Conservation (phyloP, 805 yeast species). For the Hermanozyma aechmeae region DNA sequence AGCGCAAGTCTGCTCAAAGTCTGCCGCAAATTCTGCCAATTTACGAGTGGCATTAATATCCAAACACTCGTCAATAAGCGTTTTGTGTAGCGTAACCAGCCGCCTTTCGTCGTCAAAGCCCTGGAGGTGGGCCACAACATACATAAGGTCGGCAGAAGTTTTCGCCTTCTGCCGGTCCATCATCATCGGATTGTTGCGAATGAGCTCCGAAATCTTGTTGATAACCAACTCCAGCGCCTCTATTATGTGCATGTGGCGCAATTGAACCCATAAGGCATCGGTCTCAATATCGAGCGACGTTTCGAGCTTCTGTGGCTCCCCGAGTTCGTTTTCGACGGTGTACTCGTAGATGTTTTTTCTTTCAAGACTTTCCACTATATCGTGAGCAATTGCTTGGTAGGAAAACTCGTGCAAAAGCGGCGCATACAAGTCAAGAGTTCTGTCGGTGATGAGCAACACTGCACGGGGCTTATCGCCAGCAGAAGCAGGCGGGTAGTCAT, state of each 20-base stretch:
- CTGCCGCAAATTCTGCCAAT: conserved; percentile 62
- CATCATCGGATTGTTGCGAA: conserved; percentile 65
- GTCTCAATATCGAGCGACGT: conserved; percentile 45
- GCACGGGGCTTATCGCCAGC: conserved; percentile 55
- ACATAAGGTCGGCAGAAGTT: conserved; percentile 61
- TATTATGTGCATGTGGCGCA: conserved; percentile 68
- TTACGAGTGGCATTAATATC: conserved; percentile 46
- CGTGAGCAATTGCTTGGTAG: conserved; percentile 89
- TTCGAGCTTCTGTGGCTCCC: conserved; percentile 19
- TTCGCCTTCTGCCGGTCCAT: conserved; percentile 59
- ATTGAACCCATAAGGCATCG: conserved; percentile 64
- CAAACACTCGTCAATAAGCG: conserved; percentile 57
- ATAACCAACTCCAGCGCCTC: conserved; percentile 60
- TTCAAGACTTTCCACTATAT: conserved; percentile 40
- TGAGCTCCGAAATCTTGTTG: conserved; percentile 52
- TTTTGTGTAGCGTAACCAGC: conserved; percentile 49
- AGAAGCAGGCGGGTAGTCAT: conserved; percentile 52
- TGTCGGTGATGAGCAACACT: conserved; percentile 66
- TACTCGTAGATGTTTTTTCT: conserved; percentile 38
- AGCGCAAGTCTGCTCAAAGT: conserved; percentile 75
- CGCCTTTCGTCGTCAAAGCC: conserved; percentile 62
- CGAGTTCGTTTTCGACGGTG: conserved; percentile 44
- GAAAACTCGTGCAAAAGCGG: conserved; percentile 85
- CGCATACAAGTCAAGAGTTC: conserved; percentile 74
- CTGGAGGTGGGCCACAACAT: conserved; percentile 61